A percentile compares a stretch with the other conserved stretches of the same genome.
Evolutionary conservation across 176 grass and related monocot species (phyloP).

Genomic region (Ensete glaucum): DNA sequence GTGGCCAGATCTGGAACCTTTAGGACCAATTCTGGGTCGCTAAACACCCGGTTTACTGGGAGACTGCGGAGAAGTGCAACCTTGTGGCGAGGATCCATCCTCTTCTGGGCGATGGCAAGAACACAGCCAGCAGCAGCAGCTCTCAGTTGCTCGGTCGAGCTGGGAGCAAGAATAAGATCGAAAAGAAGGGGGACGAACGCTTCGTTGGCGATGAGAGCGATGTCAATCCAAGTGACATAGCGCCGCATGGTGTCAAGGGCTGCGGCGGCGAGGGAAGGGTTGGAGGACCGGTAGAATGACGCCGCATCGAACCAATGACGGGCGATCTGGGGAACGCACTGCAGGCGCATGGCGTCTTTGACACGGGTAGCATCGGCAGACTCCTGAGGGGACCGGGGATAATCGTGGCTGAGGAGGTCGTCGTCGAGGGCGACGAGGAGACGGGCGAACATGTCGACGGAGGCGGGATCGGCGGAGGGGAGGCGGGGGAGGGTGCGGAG

Average conservation of each 20-base stretch:
- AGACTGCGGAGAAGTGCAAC: constrained; percentile 62
- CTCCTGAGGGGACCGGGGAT: constrained; percentile 58
- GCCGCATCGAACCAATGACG: constrained; percentile 70
- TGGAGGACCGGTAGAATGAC: constrained; percentile 34
- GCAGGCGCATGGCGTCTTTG: constrained; percentile 88
- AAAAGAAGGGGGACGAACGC: constrained; percentile 77
- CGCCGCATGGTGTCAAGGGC: constrained; percentile 66
- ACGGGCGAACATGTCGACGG: constrained; percentile 84
- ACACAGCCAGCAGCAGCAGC: constrained; percentile 60
- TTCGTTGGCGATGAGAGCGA: constrained; percentile 71
- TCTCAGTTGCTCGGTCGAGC: constrained; percentile 34
- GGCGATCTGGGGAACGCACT: constrained; percentile 91
- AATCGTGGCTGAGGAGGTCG: constrained; percentile 84
- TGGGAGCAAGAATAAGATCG: constrained; percentile 57
- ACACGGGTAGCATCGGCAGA: constrained; percentile 47
- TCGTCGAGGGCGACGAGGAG: constrained; percentile 66
- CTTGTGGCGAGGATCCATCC: constrained; percentile 76
- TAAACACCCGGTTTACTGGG: constrained; percentile 35
- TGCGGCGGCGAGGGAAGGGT: constrained; percentile 39
- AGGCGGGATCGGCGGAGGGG: constrained; percentile 30
- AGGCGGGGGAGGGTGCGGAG: constrained; percentile 41
- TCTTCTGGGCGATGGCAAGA: constrained; percentile 59
- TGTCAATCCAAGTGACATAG: constrained; percentile 91
- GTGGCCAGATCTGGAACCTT: constrained; percentile 61
- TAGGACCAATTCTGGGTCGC: constrained; percentile 38